Conservation (phyloP, 1,284 basidiomycete species). For the Ustilago sp. region DNA sequence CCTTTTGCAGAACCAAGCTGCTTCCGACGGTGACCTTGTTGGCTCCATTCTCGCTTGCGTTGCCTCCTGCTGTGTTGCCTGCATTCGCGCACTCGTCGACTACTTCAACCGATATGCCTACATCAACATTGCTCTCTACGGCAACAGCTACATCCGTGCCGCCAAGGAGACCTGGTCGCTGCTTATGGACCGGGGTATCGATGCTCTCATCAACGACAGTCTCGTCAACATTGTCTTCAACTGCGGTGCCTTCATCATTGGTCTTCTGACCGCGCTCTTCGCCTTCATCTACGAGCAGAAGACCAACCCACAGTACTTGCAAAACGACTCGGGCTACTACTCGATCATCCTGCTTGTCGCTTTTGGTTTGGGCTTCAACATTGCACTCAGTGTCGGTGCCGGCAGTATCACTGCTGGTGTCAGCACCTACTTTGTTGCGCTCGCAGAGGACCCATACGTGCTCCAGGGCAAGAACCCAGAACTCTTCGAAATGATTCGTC, state of each 20-base stretch:
- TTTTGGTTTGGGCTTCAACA: slow-evolving; percentile 68
- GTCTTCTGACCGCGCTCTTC: slow-evolving; percentile 81
- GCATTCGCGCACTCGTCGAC: slow-evolving; percentile 71
- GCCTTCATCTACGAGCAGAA: slow-evolving; percentile 80
- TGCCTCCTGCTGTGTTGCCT: slow-evolving; percentile 78
- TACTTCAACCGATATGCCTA: slow-evolving; percentile 73
- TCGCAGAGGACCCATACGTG: slow-evolving; percentile 59
- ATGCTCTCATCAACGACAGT: slow-evolving; percentile 86
- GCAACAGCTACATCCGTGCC: slow-evolving; percentile 85
- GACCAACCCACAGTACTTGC: slow-evolving; percentile 60
- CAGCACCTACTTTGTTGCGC: slow-evolving; percentile 69
- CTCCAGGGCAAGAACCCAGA: slow-evolving; percentile 56
- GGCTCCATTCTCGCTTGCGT: slow-evolving; percentile 81
- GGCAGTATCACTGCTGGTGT: slow-evolving; percentile 67
- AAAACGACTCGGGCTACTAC: slow-evolving; percentile 51
- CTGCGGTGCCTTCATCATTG: slow-evolving; percentile 77
- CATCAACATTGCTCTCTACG: slow-evolving; percentile 87
- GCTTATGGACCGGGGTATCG: slow-evolving; percentile 82
- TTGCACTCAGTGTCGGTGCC: slow-evolving; percentile 67
- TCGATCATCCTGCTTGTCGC: slow-evolving; percentile 58
- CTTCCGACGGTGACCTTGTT: slow-evolving; percentile 79
- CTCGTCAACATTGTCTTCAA: slow-evolving; percentile 76
- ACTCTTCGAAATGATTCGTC: slow-evolving; percentile 60
- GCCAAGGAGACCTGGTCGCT: slow-evolving; percentile 91
- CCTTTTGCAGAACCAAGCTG: slow-evolving; percentile 77